Evolutionary conservation across 768 basidiomycete genomes (phyloP), one percentile per base, ranked within the genome.

Genomic region (Boletus sensibilis): DNA sequence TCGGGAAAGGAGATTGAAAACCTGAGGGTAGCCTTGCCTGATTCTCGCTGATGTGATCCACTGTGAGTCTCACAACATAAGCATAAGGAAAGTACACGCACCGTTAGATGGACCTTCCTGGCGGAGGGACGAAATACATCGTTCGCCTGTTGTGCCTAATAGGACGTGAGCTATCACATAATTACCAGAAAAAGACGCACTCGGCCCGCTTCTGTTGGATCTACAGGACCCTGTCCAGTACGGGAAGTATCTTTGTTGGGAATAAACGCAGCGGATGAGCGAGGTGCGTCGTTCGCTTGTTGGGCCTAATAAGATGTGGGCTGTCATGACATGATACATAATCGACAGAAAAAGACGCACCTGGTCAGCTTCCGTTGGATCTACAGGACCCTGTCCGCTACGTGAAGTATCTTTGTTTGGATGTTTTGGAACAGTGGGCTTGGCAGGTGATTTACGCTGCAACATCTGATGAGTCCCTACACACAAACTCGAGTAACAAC

Each of bases 361-460:
- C 3, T 1, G 13, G 3, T 7, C 6, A 0, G 11, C 3, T 13
- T 5, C 3, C 5, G 0, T 29, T n/a, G 18, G 0, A 5, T n/a
- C 18, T 1, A 11, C 11, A 4, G 27, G 1, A n/a, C 6, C 5
- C 31, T 45, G 44, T 7, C 5, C 29, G 3, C 45, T 14, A 14
- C 4, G 2, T 4, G n/a, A 31, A 1, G 29, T 8, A 14, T 10
- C n/a, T 1, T 31, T 10, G 7, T 20, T 20, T 1, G 8, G 29
- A 4, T 0, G 29, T 0, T 13, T 45, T 6, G n/a, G 29, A 20
- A 8, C 11, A 2, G 29, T 1, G 5, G 45, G 2, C 29, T 31
- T 46, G 3, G 1, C 1, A 31, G 2, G 18, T 1, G 43, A 13
- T 44, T 29, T 44, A 29, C 10, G 6, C 43, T 44, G 27, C 7